phyloP scores from a whole-genome alignment of 1,139 yeast genomes.

The Sugiyamaella grinbergsii region DNA sequence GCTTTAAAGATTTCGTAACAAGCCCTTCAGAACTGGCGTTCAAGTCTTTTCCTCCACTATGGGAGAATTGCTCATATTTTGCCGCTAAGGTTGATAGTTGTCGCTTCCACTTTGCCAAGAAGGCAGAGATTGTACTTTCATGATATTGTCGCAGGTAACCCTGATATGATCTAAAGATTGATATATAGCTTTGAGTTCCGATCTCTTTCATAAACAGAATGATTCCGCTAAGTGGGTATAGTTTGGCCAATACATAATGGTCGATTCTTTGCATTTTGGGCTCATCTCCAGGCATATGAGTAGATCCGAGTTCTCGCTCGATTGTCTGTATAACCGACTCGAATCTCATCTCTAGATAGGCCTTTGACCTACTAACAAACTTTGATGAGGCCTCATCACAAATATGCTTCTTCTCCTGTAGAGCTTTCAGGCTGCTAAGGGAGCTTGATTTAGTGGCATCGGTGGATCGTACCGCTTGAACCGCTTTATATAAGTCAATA shows the following conservation, averaged over 20 bases:
- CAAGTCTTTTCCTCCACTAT: constrained; percentile 13
- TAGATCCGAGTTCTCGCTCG: constrained; percentile 17
- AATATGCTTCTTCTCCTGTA: constrained; percentile 63
- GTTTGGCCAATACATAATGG: constrained; percentile 26
- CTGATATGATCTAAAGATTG: constrained; percentile 44
- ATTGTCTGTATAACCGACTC: constrained; percentile 34
- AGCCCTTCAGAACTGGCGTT: constrained; percentile 20
- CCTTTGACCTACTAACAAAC: constrained; percentile 46
- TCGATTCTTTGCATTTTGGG: constrained; percentile 30
- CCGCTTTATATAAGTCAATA: constrained; percentile 62
- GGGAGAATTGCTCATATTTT: constrained; percentile 32
- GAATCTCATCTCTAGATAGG: constrained; percentile 52
- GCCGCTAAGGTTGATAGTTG: constrained; percentile 23
- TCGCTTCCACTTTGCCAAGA: constrained; percentile 39
- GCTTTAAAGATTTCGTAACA: constrained; percentile 35
- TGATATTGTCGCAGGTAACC: constrained; percentile 34
- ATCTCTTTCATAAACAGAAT: constrained; percentile 67
- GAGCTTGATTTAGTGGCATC: constrained; percentile 41
- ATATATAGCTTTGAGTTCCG: constrained; percentile 44
- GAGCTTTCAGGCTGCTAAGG: constrained; percentile 70
- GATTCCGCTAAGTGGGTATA: constrained; percentile 62
- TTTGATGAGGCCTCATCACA: constrained; percentile 60
- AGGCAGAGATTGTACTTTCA: constrained; percentile 35
- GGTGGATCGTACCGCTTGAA: constrained; percentile 39
- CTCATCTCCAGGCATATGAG: constrained; percentile 24